Evolutionary conservation across 345 rosid genomes (phyloP), one percentile per base, ranked within the genome.

Genomic region (Passiflora organensis): DNA sequence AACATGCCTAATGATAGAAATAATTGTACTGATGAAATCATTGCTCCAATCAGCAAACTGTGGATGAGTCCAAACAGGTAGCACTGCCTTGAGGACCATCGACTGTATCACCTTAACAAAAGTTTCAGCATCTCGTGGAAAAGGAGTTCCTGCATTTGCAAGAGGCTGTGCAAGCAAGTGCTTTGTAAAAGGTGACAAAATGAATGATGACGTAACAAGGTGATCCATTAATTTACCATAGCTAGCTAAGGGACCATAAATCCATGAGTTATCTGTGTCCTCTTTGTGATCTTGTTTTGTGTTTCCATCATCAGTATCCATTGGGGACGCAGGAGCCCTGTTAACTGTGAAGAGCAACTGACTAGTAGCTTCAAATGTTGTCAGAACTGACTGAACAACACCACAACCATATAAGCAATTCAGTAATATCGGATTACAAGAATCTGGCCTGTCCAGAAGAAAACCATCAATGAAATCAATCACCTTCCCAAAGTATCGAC

Each of bases 141-240:
- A 81, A 67, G 84, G 79, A 53, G 72, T 63, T 53, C 57, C 80
- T n/a, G 84, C 85, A 78, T 70, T 77, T 37, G 60, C 74, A 53
- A 91, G 70, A 14, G 96, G 95, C 64, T 88, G 95, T 51, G 76
- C 72, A 43, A 91, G 93, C 55, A 91, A 71, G 77, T 86, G 88
- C 53, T 84, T 88, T 22, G 98, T 88, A 51, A 77, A 82, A 12
- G 95, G 93, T 60, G 98, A 88, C 69, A 91, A 72, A 68, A 91
- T 81, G 63, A 73, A 72, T 11, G 98, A 88, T 41, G 98, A 91
- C 21, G 96, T 88, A 68, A 82, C 96, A 67, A 88, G 68, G 73
- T 88, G 98, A 56, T 88, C 98, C 98, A 91, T 82, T 61, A 88
- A 87, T 72, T 78, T 88, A 57, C 90, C 95, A 76, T 82, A 79